Evolutionary conservation across 2,329 filamentous ascomycete genomes (phyloP).

Genomic region (Xylaria arbuscula): DNA sequence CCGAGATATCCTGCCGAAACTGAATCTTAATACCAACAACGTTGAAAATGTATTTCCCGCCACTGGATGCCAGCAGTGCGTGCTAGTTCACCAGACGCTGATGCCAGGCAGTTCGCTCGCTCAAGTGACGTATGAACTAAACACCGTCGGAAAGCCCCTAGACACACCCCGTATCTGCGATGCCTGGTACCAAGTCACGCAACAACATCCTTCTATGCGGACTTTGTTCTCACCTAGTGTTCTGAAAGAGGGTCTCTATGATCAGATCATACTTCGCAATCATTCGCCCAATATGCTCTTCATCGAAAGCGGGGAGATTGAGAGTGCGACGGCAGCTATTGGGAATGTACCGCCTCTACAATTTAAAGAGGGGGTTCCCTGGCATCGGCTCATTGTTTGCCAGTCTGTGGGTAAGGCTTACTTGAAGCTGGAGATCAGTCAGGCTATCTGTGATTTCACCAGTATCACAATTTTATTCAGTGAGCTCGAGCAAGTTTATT

Average conservation of each 20-base stretch:
- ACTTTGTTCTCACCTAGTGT: conserved; percentile 65
- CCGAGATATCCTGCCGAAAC: conserved; percentile 54
- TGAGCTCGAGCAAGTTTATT: conserved; percentile 61
- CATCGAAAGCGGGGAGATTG: conserved; percentile 57
- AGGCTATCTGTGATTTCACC: conserved; percentile 60
- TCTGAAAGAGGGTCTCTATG: conserved; percentile 60
- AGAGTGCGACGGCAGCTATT: conserved; percentile 55
- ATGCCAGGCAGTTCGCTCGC: conserved; percentile 57
- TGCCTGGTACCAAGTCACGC: conserved; percentile 62
- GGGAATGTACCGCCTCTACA: conserved; percentile 57
- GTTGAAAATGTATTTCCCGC: conserved; percentile 63
- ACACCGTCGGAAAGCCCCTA: conserved; percentile 53
- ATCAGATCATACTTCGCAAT: conserved; percentile 61
- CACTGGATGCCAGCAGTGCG: conserved; percentile 61
- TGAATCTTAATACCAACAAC: conserved; percentile 58
- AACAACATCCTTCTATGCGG: conserved; percentile 58
- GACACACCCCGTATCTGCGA: conserved; percentile 59
- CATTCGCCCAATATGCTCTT: conserved; percentile 65
- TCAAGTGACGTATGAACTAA: conserved; percentile 62
- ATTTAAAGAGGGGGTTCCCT: conserved; percentile 54
- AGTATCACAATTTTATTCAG: conserved; percentile 60
- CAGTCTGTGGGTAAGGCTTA: conserved; percentile 57
- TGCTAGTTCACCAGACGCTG: conserved; percentile 59
- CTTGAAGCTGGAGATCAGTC: conserved; percentile 63
- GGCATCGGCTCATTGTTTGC: conserved; percentile 64